These are phyloP conservation scores for Ustilago esculenta DNA, from an alignment of 1,284 basidiomycete genomes.

Conservation along the genomic window DNA sequence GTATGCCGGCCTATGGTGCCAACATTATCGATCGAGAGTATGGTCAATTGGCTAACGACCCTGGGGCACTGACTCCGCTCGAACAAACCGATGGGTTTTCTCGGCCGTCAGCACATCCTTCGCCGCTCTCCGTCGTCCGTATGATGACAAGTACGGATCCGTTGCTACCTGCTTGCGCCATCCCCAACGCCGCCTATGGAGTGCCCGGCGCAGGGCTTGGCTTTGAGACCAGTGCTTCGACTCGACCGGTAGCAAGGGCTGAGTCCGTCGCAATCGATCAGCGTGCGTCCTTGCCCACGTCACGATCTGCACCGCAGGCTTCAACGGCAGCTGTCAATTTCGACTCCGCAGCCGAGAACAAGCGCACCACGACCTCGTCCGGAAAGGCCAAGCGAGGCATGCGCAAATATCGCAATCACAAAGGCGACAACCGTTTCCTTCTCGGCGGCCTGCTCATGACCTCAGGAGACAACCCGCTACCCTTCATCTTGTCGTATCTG, in stretches of 20 bases:
- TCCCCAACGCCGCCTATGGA: background rate
- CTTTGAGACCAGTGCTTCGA: background rate
- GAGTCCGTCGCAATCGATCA: background rate
- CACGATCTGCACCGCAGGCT: background rate
- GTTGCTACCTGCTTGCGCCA: constrained; percentile 17
- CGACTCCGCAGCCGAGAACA: background rate
- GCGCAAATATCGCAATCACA: constrained; percentile 45
- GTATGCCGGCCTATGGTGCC: background rate
- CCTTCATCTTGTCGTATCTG: constrained; percentile 47
- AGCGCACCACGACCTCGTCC: background rate
- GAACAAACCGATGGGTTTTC: constrained; percentile 19
- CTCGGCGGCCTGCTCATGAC: constrained; percentile 55
- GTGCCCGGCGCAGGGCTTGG: constrained; percentile 6
- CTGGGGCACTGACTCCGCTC: constrained; percentile 2
- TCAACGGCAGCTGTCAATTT: background rate
- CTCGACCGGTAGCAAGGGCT: background rate
- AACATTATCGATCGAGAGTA: constrained; percentile 3
- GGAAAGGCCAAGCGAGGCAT: constrained; percentile 10
- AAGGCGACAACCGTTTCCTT: constrained; percentile 57
- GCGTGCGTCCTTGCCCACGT: constrained; percentile 6
- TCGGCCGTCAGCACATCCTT: constrained; percentile 11
- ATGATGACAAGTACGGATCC: constrained; percentile 43
- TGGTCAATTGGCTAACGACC: background rate
- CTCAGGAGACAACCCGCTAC: constrained; percentile 53
- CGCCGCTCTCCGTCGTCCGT: constrained; percentile 29